Base-by-base conservation (phyloP, 176 grass and related monocot genomes). In the Puya raimondii region DNA sequence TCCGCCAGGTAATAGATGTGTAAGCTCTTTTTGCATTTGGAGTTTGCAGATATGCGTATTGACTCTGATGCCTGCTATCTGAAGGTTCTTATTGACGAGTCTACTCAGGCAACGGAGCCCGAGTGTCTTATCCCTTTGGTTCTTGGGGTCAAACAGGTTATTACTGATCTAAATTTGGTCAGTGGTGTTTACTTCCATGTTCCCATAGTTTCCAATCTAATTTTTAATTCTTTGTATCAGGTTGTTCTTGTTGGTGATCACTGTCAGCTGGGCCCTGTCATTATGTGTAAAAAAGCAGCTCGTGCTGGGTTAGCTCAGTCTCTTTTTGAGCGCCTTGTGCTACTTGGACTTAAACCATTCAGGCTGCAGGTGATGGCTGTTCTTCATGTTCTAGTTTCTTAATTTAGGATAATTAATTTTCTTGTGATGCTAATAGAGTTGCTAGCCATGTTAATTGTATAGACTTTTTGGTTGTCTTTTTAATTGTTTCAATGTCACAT, bases 261-360 rank as follows among this genome's bases (percentile, higher is more conserved):
- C 83, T 94, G 95, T 64, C 95, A 99, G 80, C 73, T 99, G 25
- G 95, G 95, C 53, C 95, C 95, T 56, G 95, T 99, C 33, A 99
- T 94, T 59, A 99, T 99, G 95, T 99, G 95, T 84, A 99, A 99
- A 91, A 99, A 91, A 72, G 95, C 95, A 53, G 95, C 95, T 23
- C 90, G 95, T 67, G 95, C 95, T 64, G 90, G 95, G 20, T 74
- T 99, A 71, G 95, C 95, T 48, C 90, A 91, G 75, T 99, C 95
- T 68, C 82, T 99, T 22, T 99, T 99, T 80, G 95, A 99, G 66
- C 87, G 95, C 16, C 95, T 99, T 73, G 90, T 99, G 74, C 86
- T 94, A 57, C 90, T 99, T 80, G 95, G 90, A 64, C 83, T 93
- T 59, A 99, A 99, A 75, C 95, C 95, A 72, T 99, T 99, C 82